phyloP scores from a whole-genome alignment of 768 basidiomycete genomes.

The Psilocybe cyanescens region DNA sequence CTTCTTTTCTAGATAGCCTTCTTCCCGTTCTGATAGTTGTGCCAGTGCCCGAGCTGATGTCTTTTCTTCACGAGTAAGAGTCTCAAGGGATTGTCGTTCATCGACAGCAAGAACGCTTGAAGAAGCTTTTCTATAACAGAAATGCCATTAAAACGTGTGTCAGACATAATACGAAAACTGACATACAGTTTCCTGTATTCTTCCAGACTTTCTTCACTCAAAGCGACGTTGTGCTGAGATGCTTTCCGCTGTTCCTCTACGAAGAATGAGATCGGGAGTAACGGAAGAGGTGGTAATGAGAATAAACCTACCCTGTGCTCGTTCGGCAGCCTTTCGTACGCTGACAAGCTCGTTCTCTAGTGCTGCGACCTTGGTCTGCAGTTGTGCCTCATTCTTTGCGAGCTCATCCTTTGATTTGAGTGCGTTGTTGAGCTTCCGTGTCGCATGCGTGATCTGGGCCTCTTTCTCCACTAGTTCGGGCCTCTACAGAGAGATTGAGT shows the following conservation, averaged over 20 bases:
- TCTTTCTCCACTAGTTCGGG: constrained; percentile 85
- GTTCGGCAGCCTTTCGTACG: constrained; percentile 71
- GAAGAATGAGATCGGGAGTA: not conserved
- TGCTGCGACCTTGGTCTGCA: constrained; percentile 52
- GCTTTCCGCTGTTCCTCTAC: constrained; percentile 76
- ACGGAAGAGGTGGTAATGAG: no score
- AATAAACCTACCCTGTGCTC: constrained; percentile 68
- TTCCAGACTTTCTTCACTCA: constrained; percentile 83
- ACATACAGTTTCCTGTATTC: constrained; percentile 85
- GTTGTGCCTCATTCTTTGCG: constrained; percentile 49
- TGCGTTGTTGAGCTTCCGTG: constrained; percentile 78
- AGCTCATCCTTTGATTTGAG: constrained; percentile 66
- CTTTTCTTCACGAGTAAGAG: constrained; percentile 83
- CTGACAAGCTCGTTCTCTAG: constrained; percentile 68
- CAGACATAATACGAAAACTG: not conserved
- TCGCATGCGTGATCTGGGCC: constrained; percentile 86
- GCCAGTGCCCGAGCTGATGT: constrained; percentile 63
- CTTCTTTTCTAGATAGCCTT: constrained; percentile 63
- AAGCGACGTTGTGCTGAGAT: constrained; percentile 73
- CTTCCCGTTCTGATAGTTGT: constrained; percentile 71
- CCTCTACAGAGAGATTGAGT: constrained; percentile 48
- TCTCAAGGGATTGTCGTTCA: constrained; percentile 87
- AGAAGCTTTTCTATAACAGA: constrained; percentile 64
- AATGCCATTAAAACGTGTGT: not conserved
- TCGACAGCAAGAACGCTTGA: constrained; percentile 82